A percentile compares a stretch with the other conserved stretches of the same genome.
phyloP scores from a whole-genome alignment of 2,329 filamentous ascomycete species.

The Alternaria brassicicola region DNA sequence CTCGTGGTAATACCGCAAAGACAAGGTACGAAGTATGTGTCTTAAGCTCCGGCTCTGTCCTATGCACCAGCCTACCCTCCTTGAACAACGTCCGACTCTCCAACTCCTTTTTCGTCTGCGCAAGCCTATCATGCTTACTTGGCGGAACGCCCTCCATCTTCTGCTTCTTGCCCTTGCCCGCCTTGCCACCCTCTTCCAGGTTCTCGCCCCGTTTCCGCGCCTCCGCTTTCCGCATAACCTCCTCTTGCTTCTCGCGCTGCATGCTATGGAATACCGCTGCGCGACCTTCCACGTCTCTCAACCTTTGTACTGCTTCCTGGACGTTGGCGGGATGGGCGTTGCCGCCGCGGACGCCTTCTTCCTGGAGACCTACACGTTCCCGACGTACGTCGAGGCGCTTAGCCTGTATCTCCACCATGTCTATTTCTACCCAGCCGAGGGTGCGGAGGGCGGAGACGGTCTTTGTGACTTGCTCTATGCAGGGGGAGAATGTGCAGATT shows the following conservation, averaged over 20 bases:
- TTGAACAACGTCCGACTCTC: constrained; percentile 61
- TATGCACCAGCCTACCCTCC: constrained; percentile 78
- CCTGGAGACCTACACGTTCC: constrained; percentile 76
- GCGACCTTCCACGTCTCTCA: constrained; percentile 75
- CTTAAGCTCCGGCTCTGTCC: constrained; percentile 87
- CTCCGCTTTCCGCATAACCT: constrained; percentile 52
- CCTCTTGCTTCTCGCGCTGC: constrained; percentile 49
- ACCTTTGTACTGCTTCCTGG: constrained; percentile 74
- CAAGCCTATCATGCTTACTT: constrained; percentile 40
- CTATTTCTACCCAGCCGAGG: constrained; percentile 87
- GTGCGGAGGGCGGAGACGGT: constrained; percentile 82
- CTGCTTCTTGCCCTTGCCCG: constrained; percentile 25
- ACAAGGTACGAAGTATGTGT: constrained; percentile 97
- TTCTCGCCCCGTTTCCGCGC: constrained; percentile 42
- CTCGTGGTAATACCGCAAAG: constrained; percentile 85
- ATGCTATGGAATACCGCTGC: constrained; percentile 67
- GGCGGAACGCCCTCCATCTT: constrained; percentile 33
- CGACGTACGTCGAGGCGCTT: constrained; percentile 80
- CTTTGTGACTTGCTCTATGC: constrained; percentile 91
- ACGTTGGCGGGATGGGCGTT: constrained; percentile 75
- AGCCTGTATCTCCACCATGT: constrained; percentile 89
- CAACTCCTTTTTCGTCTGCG: constrained; percentile 34
- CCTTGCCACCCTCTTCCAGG: constrained; percentile 16
- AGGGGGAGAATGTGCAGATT: constrained; percentile 94
- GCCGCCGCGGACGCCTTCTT: constrained; percentile 70